Evolutionary conservation across 148 eudicot genomes (phyloP).

Genomic region (Limonium bicolor): DNA sequence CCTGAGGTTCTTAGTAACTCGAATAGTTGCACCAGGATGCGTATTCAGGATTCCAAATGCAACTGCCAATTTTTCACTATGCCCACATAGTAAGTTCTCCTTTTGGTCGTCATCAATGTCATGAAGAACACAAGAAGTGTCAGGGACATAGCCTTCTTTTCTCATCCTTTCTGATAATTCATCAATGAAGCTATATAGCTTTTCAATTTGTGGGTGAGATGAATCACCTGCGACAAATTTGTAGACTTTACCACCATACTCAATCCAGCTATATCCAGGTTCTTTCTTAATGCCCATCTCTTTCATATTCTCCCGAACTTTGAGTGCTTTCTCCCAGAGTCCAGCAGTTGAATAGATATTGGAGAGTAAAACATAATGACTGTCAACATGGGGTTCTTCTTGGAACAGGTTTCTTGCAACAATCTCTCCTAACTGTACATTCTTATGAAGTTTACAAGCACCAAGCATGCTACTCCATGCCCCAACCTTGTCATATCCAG

Average conservation of each 20-base stretch:
- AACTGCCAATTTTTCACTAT: slow-evolving; percentile 43
- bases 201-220: slow-evolving; percentile 41
- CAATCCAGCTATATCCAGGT: slow-evolving; percentile 90
- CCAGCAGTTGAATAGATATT: slow-evolving; percentile 62
- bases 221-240: slow-evolving; percentile 54
- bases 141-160: slow-evolving; percentile 54
- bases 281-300: slow-evolving; percentile 61
- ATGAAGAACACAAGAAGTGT: slow-evolving; percentile 58
- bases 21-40: slow-evolving; percentile 36
- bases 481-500: slow-evolving; percentile 28
- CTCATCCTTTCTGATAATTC: slow-evolving; percentile 29
- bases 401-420: slow-evolving; percentile 42
- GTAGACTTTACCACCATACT: slow-evolving; percentile 46
- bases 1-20: slow-evolving; percentile 54
- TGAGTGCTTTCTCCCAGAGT: slow-evolving; percentile 53
- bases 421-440: slow-evolving; percentile 61
- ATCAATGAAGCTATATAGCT: slow-evolving; percentile 26
- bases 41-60: slow-evolving; percentile 45
- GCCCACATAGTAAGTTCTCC: slow-evolving; percentile 42
- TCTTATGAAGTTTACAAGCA: slow-evolving; percentile 64
- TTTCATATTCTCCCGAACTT: slow-evolving; percentile 50
- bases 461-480: slow-evolving; percentile 82
- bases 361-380: slow-evolving; percentile 68
- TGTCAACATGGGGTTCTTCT: slow-evolving; percentile 53
- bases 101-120: slow-evolving; percentile 36